Conservation (phyloP, 495 filamentous ascomycete genomes). For the Podospora australis region DNA sequence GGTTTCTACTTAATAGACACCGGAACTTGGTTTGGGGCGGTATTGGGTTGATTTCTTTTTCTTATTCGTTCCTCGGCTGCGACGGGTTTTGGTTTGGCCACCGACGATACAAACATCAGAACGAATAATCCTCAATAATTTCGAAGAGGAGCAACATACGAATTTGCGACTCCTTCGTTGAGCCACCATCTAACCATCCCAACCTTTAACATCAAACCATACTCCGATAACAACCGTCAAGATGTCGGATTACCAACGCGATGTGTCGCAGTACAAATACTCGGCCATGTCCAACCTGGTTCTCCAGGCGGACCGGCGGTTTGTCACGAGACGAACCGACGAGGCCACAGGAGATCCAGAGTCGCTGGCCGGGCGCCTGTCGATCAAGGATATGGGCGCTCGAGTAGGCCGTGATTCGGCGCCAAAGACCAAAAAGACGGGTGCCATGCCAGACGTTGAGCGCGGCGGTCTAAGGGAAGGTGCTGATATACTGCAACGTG, state of each 20-base stretch:
- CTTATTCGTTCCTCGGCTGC: too few species aligned
- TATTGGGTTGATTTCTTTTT: constrained; percentile 8
- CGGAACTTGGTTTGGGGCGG: constrained; percentile 14
- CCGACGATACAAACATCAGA: too few species aligned
- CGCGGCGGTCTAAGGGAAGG: constrained; percentile 77
- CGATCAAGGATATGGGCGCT: constrained; percentile 89
- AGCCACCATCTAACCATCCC: too few species aligned
- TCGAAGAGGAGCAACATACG: too few species aligned
- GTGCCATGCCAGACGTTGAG: constrained; percentile 60
- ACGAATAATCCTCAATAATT: not conserved
- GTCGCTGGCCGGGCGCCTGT: constrained; percentile 88
- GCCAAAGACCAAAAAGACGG: constrained; percentile 68
- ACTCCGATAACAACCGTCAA: constrained; percentile 18
- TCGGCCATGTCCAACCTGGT: constrained; percentile 99
- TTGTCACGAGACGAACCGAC: constrained; percentile 84
- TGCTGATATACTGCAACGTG: constrained; percentile 75
- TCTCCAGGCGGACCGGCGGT: constrained; percentile 96
- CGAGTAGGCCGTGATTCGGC: constrained; percentile 71
- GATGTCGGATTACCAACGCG: constrained; percentile 81
- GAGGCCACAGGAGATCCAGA: constrained; percentile 96
- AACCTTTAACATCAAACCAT: not conserved
- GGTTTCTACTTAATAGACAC: constrained; percentile 11
- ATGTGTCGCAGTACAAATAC: constrained; percentile 99
- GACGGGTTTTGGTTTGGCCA: not conserved
- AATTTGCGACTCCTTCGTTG: too few species aligned